phyloP scores from a whole-genome alignment of 2,329 filamentous ascomycete species.

The Aspergillus alliaceus region DNA sequence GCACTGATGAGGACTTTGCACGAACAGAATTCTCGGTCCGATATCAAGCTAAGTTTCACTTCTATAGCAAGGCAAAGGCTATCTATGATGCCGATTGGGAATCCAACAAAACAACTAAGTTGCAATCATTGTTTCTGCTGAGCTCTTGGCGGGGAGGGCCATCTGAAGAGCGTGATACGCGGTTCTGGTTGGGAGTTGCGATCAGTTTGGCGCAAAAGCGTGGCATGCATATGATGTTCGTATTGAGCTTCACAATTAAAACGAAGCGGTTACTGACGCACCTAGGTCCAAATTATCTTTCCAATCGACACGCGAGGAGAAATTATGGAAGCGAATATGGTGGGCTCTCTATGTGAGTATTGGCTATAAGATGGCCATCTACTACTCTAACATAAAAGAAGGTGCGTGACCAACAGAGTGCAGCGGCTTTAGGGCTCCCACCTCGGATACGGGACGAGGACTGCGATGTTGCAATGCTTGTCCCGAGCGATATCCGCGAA shows the following conservation, averaged over 20 bases:
- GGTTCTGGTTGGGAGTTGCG: conserved; percentile 53
- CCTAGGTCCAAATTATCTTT: conserved; percentile 32
- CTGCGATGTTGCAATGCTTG: conserved; percentile 46
- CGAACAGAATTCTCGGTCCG: conserved; percentile 51
- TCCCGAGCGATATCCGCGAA: conserved; percentile 38
- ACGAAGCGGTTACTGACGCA: neutral
- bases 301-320: conserved; percentile 29
- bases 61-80: conserved; percentile 53
- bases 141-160: conserved; percentile 58
- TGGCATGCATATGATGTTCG: conserved; percentile 38
- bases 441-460: conserved; percentile 52
- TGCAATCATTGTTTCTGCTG: conserved; percentile 55
- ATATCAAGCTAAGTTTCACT: conserved; percentile 51
- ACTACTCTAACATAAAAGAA: conserved; percentile 8
- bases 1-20: conserved; percentile 47
- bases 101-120: conserved; percentile 50
- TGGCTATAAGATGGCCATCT: too few species aligned
- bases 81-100: conserved; percentile 57
- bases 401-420: conserved; percentile 51
- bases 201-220: conserved; percentile 54
- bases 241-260: neutral
- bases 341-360: conserved; percentile 52
- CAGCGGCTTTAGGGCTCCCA: conserved; percentile 47
- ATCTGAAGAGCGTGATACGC: conserved; percentile 48
- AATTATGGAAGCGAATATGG: conserved; percentile 52